Conservation (phyloP, 805 yeast genomes). For the Saccharomycopsis synnaedendra region DNA sequence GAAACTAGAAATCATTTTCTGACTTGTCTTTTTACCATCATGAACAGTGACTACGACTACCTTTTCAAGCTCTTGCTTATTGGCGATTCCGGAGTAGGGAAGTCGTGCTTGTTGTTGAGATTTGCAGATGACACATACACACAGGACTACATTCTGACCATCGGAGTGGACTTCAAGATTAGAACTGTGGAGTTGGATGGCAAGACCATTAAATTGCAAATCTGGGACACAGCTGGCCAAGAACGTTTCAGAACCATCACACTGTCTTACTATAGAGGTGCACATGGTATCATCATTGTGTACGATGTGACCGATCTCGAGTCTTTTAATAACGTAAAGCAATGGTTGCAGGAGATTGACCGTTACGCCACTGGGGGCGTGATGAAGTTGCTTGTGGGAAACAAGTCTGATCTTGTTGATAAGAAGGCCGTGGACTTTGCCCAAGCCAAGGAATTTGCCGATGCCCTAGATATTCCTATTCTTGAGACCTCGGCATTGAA, state of each 20-base stretch:
- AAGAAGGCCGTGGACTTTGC: constrained; percentile 93
- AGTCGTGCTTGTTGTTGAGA: constrained; percentile 80
- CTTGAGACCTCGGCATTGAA: constrained; percentile 93
- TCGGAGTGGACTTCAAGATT: constrained; percentile 90
- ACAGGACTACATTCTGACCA: constrained; percentile 93
- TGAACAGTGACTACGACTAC: constrained; percentile 96
- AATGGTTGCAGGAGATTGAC: constrained; percentile 98
- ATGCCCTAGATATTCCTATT: constrained; percentile 86
- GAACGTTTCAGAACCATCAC: constrained; percentile 97
- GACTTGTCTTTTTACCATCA: constrained; percentile 18
- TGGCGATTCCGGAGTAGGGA: constrained; percentile 92
- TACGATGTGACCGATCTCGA: constrained; percentile 98
- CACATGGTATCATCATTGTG: constrained; percentile 96
- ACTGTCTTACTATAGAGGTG: constrained; percentile 94
- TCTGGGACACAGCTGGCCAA: constrained; percentile 99
- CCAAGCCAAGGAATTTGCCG: constrained; percentile 96
- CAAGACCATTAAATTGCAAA: constrained; percentile 92
- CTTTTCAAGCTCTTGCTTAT: constrained; percentile 88
- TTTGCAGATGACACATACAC: constrained; percentile 95
- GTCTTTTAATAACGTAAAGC: constrained; percentile 90
- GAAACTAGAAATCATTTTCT: too few species aligned
- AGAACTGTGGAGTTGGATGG: constrained; percentile 91
- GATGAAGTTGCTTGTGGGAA: constrained; percentile 90
- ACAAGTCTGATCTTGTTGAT: constrained; percentile 88
- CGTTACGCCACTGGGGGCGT: constrained; percentile 97